Evolutionary conservation across 192 early-diverging fungal genomes (phyloP), one percentile per base, ranked within the genome.

Genomic region (Mycoemilia scoparia): DNA sequence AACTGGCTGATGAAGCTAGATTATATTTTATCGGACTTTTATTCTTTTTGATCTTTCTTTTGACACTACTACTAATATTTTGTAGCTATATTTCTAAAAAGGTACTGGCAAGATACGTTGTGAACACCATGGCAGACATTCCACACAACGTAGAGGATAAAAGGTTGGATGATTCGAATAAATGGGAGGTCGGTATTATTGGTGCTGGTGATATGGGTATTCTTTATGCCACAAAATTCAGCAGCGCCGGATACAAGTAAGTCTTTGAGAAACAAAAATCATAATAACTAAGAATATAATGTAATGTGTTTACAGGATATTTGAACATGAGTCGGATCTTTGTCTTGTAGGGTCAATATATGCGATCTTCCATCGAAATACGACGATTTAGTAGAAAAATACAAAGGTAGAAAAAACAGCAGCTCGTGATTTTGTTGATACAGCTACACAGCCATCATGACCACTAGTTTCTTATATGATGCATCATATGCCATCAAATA

Each of bases 161-260:
- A n/a, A n/a, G n/a, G n/a, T n/a, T n/a, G n/a, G n/a, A n/a, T n/a
- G n/a, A n/a, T n/a, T n/a, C n/a, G n/a, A n/a, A 24, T 9, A 38
- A 32, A 15, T 44, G 49, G 39, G 67, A 89, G 28, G 61, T 96
- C 35, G 92, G 92, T 14, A 77, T 96, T 38, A 92, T 96, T 34
- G 92, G 92, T 18, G 74, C 74, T 47, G 89, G 92, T 32, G 89
- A 86, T 49, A 97, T 97, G 89, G 92, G 89, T 23, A 65, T 70
- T 36, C 71, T 95, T 21, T 97, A 95, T 41, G 87, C 84, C 1
- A 54, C 54, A 12, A 60, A 51, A 28, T 73, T 95, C 30, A 34
- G 49, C n/a, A 43, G 64, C 23, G 73, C 76, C 8, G 87, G 87
- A 5, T 93, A 63, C 24, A 35, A n/a, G n/a, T n/a, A n/a, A n/a